Percentiles rank a stretch among this genome's conserved stretches.
These are phyloP conservation scores for Melastoma malabathricum DNA, from an alignment of 345 rosid genomes.

Conservation along the genomic window DNA sequence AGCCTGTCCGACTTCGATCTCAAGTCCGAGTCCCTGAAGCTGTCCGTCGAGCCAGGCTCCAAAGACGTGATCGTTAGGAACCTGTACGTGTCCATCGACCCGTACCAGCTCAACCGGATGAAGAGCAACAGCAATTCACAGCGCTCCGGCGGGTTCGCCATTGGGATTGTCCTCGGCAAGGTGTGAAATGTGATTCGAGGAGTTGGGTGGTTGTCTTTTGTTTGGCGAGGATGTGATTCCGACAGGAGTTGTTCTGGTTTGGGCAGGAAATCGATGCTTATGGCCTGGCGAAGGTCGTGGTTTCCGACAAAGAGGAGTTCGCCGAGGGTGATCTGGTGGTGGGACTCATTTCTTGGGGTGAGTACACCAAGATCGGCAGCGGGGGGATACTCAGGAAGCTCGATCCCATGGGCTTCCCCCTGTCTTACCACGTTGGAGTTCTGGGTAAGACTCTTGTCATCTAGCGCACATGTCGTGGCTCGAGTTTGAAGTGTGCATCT, in stretches of 20 bases:
- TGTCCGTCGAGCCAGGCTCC: slow-evolving; percentile 17
- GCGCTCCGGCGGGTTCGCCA: slow-evolving; percentile 1
- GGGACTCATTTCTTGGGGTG: slow-evolving; percentile 41
- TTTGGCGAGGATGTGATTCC: not conserved
- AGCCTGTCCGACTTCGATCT: slow-evolving; percentile 29
- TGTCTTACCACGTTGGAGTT: slow-evolving; percentile 39
- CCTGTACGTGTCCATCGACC: slow-evolving; percentile 42
- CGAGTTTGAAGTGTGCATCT: not conserved
- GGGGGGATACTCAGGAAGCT: slow-evolving; percentile 28
- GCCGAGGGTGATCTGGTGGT: slow-evolving; percentile 31
- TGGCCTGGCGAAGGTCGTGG: slow-evolving; percentile 45
- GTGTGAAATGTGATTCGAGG: slow-evolving; percentile 7
- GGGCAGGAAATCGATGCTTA: slow-evolving; percentile 32
- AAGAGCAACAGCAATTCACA: slow-evolving; percentile 35
- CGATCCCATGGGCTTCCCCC: slow-evolving; percentile 47
- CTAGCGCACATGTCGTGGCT: no score
- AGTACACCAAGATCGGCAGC: slow-evolving; percentile 26
- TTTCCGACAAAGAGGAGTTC: slow-evolving; percentile 30
- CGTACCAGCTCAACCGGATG: slow-evolving; percentile 44
- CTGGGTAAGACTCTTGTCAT: slow-evolving; percentile 19
- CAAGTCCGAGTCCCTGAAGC: slow-evolving; percentile 10
- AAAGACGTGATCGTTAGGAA: slow-evolving; percentile 25
- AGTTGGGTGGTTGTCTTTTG: no score
- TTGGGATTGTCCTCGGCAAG: slow-evolving; percentile 23
- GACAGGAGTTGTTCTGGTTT: not conserved